A percentile compares a stretch with the other conserved stretches of the same genome.
These are phyloP conservation scores for Nicotiana paniculata DNA, from an alignment of 257 asterid genomes.

Conservation along the genomic window DNA sequence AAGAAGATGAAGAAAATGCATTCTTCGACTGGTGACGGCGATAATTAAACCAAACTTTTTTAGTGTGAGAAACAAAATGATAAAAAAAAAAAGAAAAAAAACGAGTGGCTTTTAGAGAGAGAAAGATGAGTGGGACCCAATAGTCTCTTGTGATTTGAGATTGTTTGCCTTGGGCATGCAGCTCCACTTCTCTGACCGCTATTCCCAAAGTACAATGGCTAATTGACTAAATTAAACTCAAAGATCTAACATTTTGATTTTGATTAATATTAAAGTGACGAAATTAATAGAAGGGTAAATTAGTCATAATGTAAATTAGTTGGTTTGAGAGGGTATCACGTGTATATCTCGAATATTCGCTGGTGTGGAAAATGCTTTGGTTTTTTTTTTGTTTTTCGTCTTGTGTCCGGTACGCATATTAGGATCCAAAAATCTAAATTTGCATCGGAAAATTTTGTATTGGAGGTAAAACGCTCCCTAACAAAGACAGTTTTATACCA, in stretches of 20 bases:
- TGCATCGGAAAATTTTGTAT: too few relatives aligned
- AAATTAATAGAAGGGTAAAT: neutral
- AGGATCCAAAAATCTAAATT: too few relatives aligned
- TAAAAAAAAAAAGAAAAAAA: neutral
- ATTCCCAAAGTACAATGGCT: neutral
- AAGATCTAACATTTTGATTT: neutral
- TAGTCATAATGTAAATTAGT: neutral
- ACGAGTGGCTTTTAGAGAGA: neutral
- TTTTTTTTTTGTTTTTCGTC: too few relatives aligned
- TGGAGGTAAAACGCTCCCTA: too few relatives aligned
- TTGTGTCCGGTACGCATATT: too few relatives aligned
- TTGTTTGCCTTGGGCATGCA: neutral
- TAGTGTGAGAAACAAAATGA: neutral
- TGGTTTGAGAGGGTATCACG: neutral
- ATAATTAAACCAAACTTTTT: neutral
- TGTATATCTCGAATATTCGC: neutral
- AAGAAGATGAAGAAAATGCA: neutral
- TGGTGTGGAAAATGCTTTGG: neutral
- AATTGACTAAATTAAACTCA: neutral
- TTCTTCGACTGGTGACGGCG: conserved; percentile 1
- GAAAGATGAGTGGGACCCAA: neutral
- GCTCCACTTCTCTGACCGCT: neutral
- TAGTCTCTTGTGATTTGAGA: neutral
- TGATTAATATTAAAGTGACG: too few relatives aligned
- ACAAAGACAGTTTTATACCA: too few relatives aligned